A percentile compares a stretch with the other conserved stretches of the same genome.
phyloP scores from a whole-genome alignment of 2,329 filamentous ascomycete species.

The Pseudocercospora fijiensis region DNA sequence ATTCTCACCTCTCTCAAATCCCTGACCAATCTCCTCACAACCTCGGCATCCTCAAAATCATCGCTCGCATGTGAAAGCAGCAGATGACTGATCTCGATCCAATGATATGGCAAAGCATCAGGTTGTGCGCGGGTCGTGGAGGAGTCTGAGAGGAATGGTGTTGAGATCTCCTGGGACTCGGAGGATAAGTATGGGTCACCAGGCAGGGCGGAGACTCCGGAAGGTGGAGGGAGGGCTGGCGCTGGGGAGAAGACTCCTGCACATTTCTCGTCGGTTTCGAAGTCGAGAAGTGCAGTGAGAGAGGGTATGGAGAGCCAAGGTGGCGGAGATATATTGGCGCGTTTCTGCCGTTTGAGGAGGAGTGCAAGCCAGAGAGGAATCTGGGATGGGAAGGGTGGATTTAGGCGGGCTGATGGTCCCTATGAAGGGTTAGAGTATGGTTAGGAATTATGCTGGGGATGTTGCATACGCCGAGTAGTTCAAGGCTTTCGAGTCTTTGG shows the following conservation, averaged over 20 bases:
- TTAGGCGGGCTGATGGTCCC: constrained; percentile 74
- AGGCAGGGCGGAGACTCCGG: constrained; percentile 32
- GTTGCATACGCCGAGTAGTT: constrained; percentile 69
- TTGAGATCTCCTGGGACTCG: constrained; percentile 39
- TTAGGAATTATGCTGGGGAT: not conserved
- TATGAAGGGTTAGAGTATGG: constrained; percentile 40
- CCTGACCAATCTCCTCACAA: constrained; percentile 71
- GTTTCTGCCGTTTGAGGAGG: constrained; percentile 87
- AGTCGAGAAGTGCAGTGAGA: constrained; percentile 72
- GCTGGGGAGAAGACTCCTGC: constrained; percentile 74
- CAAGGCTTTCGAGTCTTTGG: constrained; percentile 81
- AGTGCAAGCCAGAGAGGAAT: constrained; percentile 93
- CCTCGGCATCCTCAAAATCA: constrained; percentile 72
- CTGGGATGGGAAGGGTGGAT: constrained; percentile 75
- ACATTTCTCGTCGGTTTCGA: constrained; percentile 69
- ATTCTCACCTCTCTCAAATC: constrained; percentile 85
- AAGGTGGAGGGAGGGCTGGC: constrained; percentile 61
- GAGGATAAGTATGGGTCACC: constrained; percentile 27
- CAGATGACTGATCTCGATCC: constrained; percentile 87
- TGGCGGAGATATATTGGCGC: constrained; percentile 88
- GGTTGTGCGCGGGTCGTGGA: constrained; percentile 68
- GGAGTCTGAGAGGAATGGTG: constrained; percentile 72
- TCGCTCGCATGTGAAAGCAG: constrained; percentile 81
- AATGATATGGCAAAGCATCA: constrained; percentile 84
- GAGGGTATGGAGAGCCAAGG: constrained; percentile 80